phyloP scores from a whole-genome alignment of 164 flowering plant species.

The Hamamelis virginiana region DNA sequence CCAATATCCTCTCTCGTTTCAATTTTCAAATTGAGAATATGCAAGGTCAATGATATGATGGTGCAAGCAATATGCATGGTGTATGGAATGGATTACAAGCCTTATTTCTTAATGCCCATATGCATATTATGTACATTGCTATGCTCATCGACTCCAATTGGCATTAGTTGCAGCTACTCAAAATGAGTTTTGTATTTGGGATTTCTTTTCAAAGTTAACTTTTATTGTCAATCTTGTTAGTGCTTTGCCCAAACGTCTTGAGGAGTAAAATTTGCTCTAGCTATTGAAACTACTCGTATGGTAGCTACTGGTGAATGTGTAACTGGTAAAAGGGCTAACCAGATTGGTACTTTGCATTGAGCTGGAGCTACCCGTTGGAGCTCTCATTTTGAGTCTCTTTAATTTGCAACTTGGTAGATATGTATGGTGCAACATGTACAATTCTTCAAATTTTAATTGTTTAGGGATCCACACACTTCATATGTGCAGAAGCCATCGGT shows the following conservation, averaged over 20 bases:
- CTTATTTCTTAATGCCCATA: conserved; percentile 8
- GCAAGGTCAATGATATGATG: conserved; percentile 17
- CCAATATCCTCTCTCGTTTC: no score
- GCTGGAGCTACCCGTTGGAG: background rate
- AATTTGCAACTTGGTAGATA: background rate
- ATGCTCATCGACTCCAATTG: conserved; percentile 10
- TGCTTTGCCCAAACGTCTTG: background rate
- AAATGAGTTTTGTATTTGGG: background rate
- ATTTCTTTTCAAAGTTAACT: background rate
- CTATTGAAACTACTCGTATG: background rate
- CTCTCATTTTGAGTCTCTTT: background rate
- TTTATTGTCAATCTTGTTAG: background rate
- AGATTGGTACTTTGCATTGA: background rate
- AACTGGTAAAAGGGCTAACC: background rate
- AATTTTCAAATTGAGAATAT: background rate
- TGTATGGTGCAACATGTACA: background rate
- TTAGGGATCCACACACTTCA: background rate
- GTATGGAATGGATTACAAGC: conserved; percentile 15
- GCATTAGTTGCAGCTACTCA: background rate
- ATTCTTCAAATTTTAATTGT: background rate
- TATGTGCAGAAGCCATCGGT: background rate
- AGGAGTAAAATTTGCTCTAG: background rate
- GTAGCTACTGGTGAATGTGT: background rate
- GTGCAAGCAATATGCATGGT: conserved; percentile 7
- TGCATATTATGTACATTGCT: conserved; percentile 21